Evolutionary conservation across 345 rosid genomes (phyloP).

Genomic region (Eucalyptus dawsonii): DNA sequence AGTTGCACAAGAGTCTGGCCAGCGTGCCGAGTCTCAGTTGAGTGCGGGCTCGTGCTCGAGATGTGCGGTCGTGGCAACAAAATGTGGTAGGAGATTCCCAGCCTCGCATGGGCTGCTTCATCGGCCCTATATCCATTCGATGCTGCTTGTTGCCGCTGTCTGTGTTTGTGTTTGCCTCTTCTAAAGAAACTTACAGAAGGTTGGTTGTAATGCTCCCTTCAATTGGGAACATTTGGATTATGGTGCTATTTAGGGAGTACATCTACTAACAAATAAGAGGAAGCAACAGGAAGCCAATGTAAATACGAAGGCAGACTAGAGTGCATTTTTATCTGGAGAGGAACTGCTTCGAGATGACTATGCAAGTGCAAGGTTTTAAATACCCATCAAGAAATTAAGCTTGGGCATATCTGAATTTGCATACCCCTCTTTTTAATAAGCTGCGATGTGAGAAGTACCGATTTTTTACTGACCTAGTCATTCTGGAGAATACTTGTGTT

Average conservation of each 20-base stretch:
- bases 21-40: not conserved
- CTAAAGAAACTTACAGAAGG: no score
- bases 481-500: no score
- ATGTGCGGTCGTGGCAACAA: slow-evolving; percentile 45
- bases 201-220: no score
- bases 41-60: slow-evolving; percentile 29
- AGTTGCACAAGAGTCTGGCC: not conserved
- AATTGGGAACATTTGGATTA: slow-evolving; percentile 59
- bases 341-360: not conserved
- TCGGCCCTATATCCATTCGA: no score
- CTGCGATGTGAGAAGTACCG: no score
- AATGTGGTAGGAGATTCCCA: slow-evolving; percentile 23
- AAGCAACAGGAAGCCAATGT: not conserved
- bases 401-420: not conserved
- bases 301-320: not conserved
- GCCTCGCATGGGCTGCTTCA: slow-evolving; percentile 52
- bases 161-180: no score
- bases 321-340: not conserved
- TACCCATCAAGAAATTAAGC: not conserved
- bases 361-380: not conserved
- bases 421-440: not conserved
- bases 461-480: no score
- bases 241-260: slow-evolving; percentile 39
- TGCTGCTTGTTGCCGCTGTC: no score
- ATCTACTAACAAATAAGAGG: not conserved